Conservation (phyloP, 768 basidiomycete species). For the Amanita jacksonii region DNA sequence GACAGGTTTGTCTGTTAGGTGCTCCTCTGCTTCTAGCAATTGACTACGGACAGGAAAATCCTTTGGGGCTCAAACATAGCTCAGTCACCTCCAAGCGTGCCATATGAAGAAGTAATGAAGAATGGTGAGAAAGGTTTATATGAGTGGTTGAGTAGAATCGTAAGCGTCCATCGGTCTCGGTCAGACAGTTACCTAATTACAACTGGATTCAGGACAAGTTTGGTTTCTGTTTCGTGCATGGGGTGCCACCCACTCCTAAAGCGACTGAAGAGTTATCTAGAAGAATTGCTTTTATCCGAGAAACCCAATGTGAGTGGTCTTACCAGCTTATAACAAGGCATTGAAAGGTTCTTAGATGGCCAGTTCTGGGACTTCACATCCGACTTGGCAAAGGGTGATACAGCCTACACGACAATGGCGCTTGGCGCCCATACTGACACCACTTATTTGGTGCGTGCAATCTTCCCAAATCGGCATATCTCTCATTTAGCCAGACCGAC, state of each 20-base stretch:
- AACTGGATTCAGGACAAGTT: constrained; percentile 52
- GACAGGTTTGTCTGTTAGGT: constrained; percentile 30
- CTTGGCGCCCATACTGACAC: constrained; percentile 76
- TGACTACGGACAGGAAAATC: constrained; percentile 38
- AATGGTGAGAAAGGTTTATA: constrained; percentile 55
- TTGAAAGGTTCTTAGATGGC: constrained; percentile 52
- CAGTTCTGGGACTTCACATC: constrained; percentile 97
- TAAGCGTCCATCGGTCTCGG: constrained; percentile 26
- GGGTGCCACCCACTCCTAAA: constrained; percentile 71
- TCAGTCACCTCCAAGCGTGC: constrained; percentile 62
- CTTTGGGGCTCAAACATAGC: constrained; percentile 78
- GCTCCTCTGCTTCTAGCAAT: not conserved
- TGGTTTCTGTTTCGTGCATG: constrained; percentile 83
- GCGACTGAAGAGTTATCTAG: constrained; percentile 72
- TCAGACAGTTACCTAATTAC: not conserved
- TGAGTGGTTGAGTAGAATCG: constrained; percentile 76
- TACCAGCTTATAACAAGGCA: not conserved
- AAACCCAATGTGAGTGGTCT: constrained; percentile 48
- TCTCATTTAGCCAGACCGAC: constrained; percentile 54
- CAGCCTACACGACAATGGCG: constrained; percentile 85
- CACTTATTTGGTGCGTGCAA: constrained; percentile 49
- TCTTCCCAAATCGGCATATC: not conserved
- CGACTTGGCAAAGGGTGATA: constrained; percentile 83
- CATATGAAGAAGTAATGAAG: constrained; percentile 67
- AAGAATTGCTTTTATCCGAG: constrained; percentile 80